These are phyloP conservation scores for Lentinula raphanica DNA, from an alignment of 768 basidiomycete genomes.

Conservation along the genomic window DNA sequence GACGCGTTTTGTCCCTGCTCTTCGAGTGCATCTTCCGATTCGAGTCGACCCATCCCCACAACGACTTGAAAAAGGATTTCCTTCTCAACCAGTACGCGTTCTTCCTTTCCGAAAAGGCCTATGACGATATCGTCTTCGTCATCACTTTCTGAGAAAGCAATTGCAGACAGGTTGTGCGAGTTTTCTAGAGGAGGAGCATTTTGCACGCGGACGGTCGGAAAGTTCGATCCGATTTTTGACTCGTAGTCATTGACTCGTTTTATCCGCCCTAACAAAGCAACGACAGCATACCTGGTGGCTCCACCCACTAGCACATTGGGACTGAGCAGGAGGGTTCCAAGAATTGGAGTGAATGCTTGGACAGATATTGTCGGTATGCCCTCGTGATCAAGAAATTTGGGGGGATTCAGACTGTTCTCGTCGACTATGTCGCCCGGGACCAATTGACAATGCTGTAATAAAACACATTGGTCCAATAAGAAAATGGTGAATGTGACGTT, in stretches of 20 bases:
- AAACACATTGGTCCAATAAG: background rate
- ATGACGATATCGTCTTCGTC: conserved; percentile 31
- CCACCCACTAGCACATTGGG: conserved; percentile 70
- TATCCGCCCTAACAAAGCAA: conserved; percentile 70
- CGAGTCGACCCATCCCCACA: conserved; percentile 82
- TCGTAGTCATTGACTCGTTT: conserved; percentile 51
- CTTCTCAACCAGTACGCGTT: conserved; percentile 65
- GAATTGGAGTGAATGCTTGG: conserved; percentile 85
- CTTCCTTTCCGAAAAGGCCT: conserved; percentile 48
- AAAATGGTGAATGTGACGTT: background rate
- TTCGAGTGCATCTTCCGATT: conserved; percentile 7
- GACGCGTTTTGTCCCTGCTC: background rate
- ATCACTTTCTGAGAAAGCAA: conserved; percentile 15
- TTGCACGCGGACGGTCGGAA: conserved; percentile 10
- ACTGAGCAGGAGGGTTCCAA: conserved; percentile 84
- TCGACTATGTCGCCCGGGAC: conserved; percentile 38
- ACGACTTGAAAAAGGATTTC: conserved; percentile 85
- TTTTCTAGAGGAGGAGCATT: background rate
- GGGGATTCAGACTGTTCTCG: conserved; percentile 3
- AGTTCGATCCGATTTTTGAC: conserved; percentile 15
- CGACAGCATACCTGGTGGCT: conserved; percentile 68
- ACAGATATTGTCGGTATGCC: conserved; percentile 57
- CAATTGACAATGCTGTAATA: conserved; percentile 58
- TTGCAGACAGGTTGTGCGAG: conserved; percentile 3
- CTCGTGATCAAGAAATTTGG: conserved; percentile 18